phyloP scores from a whole-genome alignment of 1,284 basidiomycete genomes.

The Tetrapyrgos nigripes region DNA sequence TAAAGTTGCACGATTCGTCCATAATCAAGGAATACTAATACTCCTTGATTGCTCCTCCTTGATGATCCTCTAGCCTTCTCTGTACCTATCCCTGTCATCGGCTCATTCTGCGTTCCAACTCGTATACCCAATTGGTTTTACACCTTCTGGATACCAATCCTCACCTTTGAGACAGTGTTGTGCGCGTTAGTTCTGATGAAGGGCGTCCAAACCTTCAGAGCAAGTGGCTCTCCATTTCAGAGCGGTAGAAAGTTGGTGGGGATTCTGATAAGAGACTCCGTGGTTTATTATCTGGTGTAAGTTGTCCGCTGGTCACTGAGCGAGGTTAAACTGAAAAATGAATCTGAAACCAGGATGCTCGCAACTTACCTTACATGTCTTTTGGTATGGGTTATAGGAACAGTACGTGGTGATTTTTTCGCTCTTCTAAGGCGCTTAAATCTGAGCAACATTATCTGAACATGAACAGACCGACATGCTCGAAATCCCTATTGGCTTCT shows the following conservation, averaged over 20 bases:
- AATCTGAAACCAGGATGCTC: slow-evolving; percentile 49
- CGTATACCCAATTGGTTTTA: slow-evolving; percentile 50
- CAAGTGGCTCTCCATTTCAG: slow-evolving; percentile 42
- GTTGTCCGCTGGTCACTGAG: slow-evolving; percentile 18
- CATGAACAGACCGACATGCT: slow-evolving; percentile 38
- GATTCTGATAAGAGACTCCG: slow-evolving; percentile 60
- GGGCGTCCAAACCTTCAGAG: slow-evolving; percentile 50
- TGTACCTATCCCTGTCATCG: slow-evolving; percentile 25
- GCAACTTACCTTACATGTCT: slow-evolving; percentile 59
- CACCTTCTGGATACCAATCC: slow-evolving; percentile 64
- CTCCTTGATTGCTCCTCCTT: too few species aligned
- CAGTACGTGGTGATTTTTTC: slow-evolving; percentile 38
- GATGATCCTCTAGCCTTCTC: slow-evolving; percentile 18
- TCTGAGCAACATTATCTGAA: slow-evolving; percentile 2
- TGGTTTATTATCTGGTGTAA: slow-evolving; percentile 62
- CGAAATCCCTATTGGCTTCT: slow-evolving; percentile 62
- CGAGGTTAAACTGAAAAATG: not conserved
- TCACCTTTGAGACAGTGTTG: slow-evolving; percentile 57
- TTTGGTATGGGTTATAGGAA: slow-evolving; percentile 54
- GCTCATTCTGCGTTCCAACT: slow-evolving; percentile 48
- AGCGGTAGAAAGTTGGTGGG: slow-evolving; percentile 51
- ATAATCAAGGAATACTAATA: too few species aligned
- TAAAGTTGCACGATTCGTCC: too few species aligned
- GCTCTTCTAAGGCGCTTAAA: not conserved
- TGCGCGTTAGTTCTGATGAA: slow-evolving; percentile 55